These are phyloP conservation scores for Alternaria sp. DNA, from an alignment of 2,329 filamentous ascomycete species.

Conservation along the genomic window DNA sequence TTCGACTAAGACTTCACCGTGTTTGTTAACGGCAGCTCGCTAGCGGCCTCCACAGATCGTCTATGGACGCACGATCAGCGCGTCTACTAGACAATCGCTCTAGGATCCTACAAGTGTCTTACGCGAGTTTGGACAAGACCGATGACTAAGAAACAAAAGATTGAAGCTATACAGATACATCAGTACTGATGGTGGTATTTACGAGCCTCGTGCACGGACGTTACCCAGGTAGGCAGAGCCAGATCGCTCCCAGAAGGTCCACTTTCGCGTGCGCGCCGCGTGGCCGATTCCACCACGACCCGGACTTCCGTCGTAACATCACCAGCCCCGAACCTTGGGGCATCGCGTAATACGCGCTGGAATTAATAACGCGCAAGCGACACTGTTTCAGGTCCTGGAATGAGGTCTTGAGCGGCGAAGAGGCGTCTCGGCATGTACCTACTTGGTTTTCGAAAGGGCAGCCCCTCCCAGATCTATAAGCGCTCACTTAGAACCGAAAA, in stretches of 20 bases:
- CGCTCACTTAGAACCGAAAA: constrained; percentile 5
- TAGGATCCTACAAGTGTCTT: background rate
- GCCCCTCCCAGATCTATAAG: background rate
- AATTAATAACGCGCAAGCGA: background rate
- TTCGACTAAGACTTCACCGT: background rate
- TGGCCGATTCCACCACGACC: background rate
- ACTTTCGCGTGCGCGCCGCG: background rate
- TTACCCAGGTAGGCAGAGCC: background rate
- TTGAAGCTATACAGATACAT: background rate
- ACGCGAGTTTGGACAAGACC: background rate
- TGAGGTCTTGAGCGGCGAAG: background rate
- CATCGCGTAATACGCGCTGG: background rate
- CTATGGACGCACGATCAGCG: background rate
- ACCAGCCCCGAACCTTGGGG: background rate
- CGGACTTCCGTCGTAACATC: background rate
- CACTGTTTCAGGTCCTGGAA: background rate
- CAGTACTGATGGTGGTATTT: background rate
- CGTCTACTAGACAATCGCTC: background rate
- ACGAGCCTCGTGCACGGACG: background rate
- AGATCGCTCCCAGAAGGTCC: background rate
- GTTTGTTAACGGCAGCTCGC: background rate
- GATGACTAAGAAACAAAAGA: background rate
- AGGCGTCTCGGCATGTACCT: background rate
- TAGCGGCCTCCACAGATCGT: background rate
- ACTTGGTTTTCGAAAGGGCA: background rate